Base-by-base conservation (phyloP, 2,329 filamentous ascomycete species). In the Lasiodiplodia hormozganensis region DNA sequence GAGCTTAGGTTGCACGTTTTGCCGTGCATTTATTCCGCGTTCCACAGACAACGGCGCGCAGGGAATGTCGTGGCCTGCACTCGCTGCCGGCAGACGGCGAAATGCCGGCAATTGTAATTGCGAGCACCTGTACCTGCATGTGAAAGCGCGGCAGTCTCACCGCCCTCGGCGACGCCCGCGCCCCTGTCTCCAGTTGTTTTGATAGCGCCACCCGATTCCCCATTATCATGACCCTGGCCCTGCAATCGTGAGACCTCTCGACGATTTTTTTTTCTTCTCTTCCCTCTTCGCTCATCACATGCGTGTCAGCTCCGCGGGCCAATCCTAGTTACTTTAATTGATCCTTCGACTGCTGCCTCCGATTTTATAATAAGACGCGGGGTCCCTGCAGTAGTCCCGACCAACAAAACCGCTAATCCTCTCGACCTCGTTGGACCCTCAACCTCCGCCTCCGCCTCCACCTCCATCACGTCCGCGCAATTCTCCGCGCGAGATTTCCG, bases 81-180 rank as follows among this genome's bases (percentile, higher is more conserved):
- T 10, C 1, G 2, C 4, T 28, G 28, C 43, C 18, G 7, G 11
- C 12, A 2, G 25, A 31, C 58, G 43, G 43, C 43, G 10, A 23
- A 8, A 14, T 16, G 14, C 43, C 43, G 43, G 60, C 60, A 64
- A 52, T n/a, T 14, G 23, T 18, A 49, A 25, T 51, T 36, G 36
- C 25, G 10, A 25, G 31, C 11, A 12, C 3, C 23, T 10, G 53
- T 43, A 31, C 53, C 52, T 36, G 64, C 65, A 67, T 52, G 65
- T 67, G 65, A 67, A 67, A 67, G 54, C 40, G 28, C 54, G 10
- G 34, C 10, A 14, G 43, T n/a, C 56, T 58, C 53, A 67, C 65
- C 65, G 65, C 65, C 65, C 56, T 58, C 23, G 11, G 65, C 34
- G 38, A 36, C 18, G 25, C 60, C 60, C 60, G 40, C 40, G 18